Conservation (phyloP, 805 yeast genomes). For the Ogataea minuta region DNA sequence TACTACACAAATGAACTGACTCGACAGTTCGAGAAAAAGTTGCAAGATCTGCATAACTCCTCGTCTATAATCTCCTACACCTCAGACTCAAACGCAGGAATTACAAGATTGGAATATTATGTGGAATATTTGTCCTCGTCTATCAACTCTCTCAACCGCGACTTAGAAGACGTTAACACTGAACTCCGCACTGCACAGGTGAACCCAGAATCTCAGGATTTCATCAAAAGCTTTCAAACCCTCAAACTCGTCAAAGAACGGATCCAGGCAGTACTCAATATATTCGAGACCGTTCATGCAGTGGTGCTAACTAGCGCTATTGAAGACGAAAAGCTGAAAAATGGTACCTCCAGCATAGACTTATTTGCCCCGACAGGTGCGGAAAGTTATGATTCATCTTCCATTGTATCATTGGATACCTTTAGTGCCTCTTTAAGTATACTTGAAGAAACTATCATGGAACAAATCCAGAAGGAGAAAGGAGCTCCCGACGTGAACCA, state of each 20-base stretch:
- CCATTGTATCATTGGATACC: slow-evolving; percentile 24
- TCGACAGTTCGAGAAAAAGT: slow-evolving; percentile 48
- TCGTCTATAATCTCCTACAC: slow-evolving; percentile 50
- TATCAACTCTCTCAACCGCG: slow-evolving; percentile 52
- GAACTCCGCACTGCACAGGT: slow-evolving; percentile 21
- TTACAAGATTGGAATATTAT: slow-evolving; percentile 65
- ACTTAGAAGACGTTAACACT: slow-evolving; percentile 36
- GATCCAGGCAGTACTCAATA: slow-evolving; percentile 43
- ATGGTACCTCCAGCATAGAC: background rate
- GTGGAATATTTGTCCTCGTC: slow-evolving; percentile 59
- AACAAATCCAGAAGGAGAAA: slow-evolving; percentile 37
- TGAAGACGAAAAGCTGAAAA: slow-evolving; percentile 15
- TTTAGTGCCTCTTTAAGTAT: slow-evolving; percentile 41
- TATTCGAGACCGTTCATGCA: slow-evolving; percentile 45
- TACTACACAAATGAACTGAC: slow-evolving; percentile 60
- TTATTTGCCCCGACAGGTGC: slow-evolving; percentile 16
- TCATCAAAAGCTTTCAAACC: slow-evolving; percentile 40
- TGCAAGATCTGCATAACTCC: slow-evolving; percentile 47
- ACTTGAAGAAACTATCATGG: slow-evolving; percentile 44
- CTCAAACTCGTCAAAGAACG: slow-evolving; percentile 46
- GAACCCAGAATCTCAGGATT: slow-evolving; percentile 13
- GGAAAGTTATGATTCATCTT: slow-evolving; percentile 2
- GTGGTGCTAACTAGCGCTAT: slow-evolving; percentile 35
- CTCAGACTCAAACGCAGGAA: slow-evolving; percentile 28
- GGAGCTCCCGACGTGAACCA: slow-evolving; percentile 30